Conservation (phyloP, 305 asterid species). For the Salvia sclarea region DNA sequence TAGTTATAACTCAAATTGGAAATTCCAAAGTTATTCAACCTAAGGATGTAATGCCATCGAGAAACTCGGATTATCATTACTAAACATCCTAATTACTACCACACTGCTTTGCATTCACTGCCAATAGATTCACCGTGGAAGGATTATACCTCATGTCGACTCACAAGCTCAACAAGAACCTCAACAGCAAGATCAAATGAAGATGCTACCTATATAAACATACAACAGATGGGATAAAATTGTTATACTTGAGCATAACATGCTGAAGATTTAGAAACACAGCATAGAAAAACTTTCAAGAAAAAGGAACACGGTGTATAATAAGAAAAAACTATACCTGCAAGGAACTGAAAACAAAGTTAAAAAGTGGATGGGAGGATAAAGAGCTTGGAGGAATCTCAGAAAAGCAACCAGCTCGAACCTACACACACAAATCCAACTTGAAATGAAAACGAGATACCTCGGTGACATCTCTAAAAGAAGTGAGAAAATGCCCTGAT, state of each 20-base stretch:
- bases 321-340: conserved; percentile 49
- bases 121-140: not conserved
- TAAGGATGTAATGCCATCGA: not conserved
- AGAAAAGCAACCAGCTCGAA: conserved; percentile 89
- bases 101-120: not conserved
- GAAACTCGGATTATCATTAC: conserved; percentile 18
- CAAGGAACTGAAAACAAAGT: conserved; percentile 72
- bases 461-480: conserved; percentile 14
- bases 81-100: not conserved
- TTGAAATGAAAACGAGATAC: conserved; percentile 32
- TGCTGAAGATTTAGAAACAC: conserved; percentile 30
- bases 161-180: conserved; percentile 79
- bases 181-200: conserved; percentile 83
- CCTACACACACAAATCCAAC: conserved; percentile 48
- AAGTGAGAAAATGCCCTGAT: conserved; percentile 22
- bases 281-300: not conserved
- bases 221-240: conserved; percentile 25
- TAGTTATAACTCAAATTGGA: not conserved
- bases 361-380: conserved; percentile 70
- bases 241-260: conserved; percentile 26
- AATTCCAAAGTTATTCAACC: not conserved
- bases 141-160: conserved; percentile 74
- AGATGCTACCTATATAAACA: conserved; percentile 55
- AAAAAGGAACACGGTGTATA: too few relatives aligned
- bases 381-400: conserved; percentile 65